Percentiles rank a stretch among this genome's conserved stretches.
Evolutionary conservation across 164 flowering plant genomes (phyloP).

Genomic region (Platanus orientalis): DNA sequence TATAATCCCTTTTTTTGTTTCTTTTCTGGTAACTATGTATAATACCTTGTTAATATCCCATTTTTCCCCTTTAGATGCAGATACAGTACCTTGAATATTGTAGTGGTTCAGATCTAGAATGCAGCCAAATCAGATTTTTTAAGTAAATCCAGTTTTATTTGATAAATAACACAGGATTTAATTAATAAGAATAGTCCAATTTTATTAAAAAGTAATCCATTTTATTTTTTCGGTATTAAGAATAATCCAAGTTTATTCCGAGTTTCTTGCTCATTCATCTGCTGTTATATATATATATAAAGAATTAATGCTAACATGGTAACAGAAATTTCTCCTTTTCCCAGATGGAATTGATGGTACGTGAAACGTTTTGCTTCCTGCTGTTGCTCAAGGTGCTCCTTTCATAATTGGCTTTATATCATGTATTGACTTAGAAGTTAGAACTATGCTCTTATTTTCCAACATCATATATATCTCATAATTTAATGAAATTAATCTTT

Average conservation of each 20-base stretch:
- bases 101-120: no score
- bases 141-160: no score
- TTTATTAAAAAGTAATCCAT: no score
- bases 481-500: background rate
- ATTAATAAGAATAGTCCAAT: no score
- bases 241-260: constrained; percentile 1
- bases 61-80: no score
- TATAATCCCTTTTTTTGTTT: no score
- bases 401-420: constrained; percentile 4
- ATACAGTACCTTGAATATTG: no score
- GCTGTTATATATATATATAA: background rate
- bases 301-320: constrained; percentile 18
- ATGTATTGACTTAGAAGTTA: background rate
- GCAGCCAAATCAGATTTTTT: background rate
- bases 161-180: no score
- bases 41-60: no score
- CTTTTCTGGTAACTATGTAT: no score
- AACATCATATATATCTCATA: background rate
- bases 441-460: background rate
- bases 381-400: constrained; percentile 52
- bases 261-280: constrained; percentile 1
- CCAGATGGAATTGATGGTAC: constrained; percentile 87
- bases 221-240: no score
- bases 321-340: constrained; percentile 45
- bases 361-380: constrained; percentile 46